Conservation (phyloP, 768 basidiomycete species). For the Pleurotus platypus region DNA sequence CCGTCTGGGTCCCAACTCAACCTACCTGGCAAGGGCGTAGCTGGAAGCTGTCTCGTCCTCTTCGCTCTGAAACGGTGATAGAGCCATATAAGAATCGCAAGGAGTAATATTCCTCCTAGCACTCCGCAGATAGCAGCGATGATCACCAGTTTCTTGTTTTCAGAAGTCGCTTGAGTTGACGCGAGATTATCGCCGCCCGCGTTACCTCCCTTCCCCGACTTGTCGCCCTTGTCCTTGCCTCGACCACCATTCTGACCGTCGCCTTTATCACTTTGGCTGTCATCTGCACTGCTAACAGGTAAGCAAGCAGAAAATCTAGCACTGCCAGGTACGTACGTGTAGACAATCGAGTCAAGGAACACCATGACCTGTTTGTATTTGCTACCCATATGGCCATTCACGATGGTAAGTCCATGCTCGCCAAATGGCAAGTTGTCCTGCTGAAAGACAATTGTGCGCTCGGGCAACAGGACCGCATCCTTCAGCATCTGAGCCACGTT, state of each 20-base stretch:
- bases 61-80: not conserved
- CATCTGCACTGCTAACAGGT: not conserved
- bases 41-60: not conserved
- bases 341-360: slow-evolving; percentile 2
- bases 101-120: not conserved
- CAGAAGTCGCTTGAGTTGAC: too few relatives aligned
- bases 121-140: not conserved
- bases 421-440: too few relatives aligned
- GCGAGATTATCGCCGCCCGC: too few relatives aligned
- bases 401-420: too few relatives aligned
- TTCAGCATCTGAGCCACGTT: not conserved
- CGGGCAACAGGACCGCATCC: too few relatives aligned
- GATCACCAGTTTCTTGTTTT: not conserved
- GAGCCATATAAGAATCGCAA: not conserved
- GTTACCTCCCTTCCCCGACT: too few relatives aligned
- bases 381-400: not conserved
- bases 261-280: not conserved
- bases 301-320: not conserved
- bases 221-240: too few relatives aligned
- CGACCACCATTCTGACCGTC: too few relatives aligned
- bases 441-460: not conserved
- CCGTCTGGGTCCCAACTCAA: not conserved
- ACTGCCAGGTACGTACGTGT: not conserved
- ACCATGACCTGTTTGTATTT: not conserved
- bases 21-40: too few relatives aligned